Evolutionary conservation across 2,329 filamentous ascomycete species (phyloP).

Genomic region (Colletotrichum destructivum): DNA sequence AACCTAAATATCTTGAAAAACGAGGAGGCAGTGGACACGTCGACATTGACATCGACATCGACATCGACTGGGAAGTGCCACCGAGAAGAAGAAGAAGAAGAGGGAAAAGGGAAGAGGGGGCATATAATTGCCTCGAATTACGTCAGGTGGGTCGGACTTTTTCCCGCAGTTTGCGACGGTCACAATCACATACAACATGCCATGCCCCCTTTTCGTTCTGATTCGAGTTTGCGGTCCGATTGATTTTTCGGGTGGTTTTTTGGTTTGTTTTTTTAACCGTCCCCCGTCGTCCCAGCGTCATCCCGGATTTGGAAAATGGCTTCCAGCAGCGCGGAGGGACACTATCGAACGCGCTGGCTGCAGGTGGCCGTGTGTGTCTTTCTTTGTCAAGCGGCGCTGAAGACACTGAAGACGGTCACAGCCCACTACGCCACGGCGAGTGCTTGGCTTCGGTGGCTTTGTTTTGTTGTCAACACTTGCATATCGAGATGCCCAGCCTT

Average conservation of each 20-base stretch:
- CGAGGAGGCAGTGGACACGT: background rate
- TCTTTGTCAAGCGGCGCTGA: background rate
- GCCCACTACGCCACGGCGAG: conserved; percentile 1
- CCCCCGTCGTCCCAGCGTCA: background rate
- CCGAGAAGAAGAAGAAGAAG: background rate
- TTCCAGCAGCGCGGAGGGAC: conserved; percentile 7
- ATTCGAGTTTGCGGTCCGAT: background rate
- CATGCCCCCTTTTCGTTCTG: background rate
- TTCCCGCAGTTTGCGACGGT: conserved; percentile 22
- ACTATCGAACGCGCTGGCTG: conserved; percentile 29
- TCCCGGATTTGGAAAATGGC: background rate
- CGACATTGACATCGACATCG: background rate
- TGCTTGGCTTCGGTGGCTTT: background rate
- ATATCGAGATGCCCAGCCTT: too few relatives aligned
- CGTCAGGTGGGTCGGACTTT: conserved; percentile 37
- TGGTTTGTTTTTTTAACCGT: conserved; percentile 1
- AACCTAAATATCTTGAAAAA: too few relatives aligned
- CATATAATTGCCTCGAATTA: conserved; percentile 33
- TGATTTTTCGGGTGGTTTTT: too few relatives aligned
- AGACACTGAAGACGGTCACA: conserved; percentile 7
- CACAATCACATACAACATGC: background rate
- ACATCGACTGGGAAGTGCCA: conserved; percentile 4
- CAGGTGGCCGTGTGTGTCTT: background rate
- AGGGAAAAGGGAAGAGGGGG: background rate
- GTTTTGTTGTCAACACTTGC: too few relatives aligned